Percentiles rank a stretch among this genome's conserved stretches.
phyloP scores from a whole-genome alignment of 2,329 filamentous ascomycete species.

The Xylariaceae sp. region DNA sequence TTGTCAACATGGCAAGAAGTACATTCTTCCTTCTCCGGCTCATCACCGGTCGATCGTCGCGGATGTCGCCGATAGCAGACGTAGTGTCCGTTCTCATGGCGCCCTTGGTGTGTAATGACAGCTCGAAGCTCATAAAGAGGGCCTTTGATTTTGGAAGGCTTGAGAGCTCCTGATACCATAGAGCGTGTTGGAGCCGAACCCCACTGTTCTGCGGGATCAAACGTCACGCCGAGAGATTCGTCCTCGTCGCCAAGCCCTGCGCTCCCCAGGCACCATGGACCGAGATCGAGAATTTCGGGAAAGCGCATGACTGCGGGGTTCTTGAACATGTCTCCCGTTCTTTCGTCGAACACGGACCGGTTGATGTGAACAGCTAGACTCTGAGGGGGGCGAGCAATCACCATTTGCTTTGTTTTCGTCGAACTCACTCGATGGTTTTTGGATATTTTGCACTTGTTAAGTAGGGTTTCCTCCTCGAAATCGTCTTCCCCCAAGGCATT shows the following conservation, averaged over 20 bases:
- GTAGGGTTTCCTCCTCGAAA: slow-evolving; percentile 68
- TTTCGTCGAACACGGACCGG: slow-evolving; percentile 84
- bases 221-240: slow-evolving; percentile 23
- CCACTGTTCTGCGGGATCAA: slow-evolving; percentile 61
- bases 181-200: slow-evolving; percentile 64
- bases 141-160: slow-evolving; percentile 51
- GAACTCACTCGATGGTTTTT: slow-evolving; percentile 68
- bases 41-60: slow-evolving; percentile 15
- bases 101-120: slow-evolving; percentile 83
- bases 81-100: slow-evolving; percentile 95
- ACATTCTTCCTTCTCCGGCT: not conserved
- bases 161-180: slow-evolving; percentile 63
- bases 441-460: slow-evolving; percentile 62
- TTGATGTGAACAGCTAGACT: slow-evolving; percentile 87
- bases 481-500: slow-evolving; percentile 74
- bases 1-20: not conserved
- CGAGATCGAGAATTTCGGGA: slow-evolving; percentile 70
- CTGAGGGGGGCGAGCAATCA: slow-evolving; percentile 77
- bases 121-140: slow-evolving; percentile 75
- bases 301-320: slow-evolving; percentile 80
- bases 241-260: slow-evolving; percentile 29
- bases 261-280: slow-evolving; percentile 80
- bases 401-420: slow-evolving; percentile 87
- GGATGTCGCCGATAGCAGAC: slow-evolving; percentile 81
- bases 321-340: slow-evolving; percentile 75